Percentiles rank a stretch among this genome's conserved stretches.
These are phyloP conservation scores for Rhizopogon sp. DNA, from an alignment of 768 basidiomycete genomes.

Conservation along the genomic window DNA sequence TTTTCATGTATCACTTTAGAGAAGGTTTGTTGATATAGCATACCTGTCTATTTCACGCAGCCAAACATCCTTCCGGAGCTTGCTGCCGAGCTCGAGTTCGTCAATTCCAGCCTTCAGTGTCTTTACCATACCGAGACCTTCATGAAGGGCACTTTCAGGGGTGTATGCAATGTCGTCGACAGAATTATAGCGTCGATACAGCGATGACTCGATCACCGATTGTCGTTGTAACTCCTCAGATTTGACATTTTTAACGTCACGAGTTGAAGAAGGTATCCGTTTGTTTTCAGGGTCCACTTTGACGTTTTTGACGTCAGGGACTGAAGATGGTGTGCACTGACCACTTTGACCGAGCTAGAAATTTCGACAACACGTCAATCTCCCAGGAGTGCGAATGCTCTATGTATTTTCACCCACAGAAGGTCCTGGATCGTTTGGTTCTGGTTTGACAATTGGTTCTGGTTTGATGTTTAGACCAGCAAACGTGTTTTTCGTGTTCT, in stretches of 20 bases:
- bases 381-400: too few species aligned
- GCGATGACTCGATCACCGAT: constrained; percentile 6
- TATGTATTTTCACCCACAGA: neutral
- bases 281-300: neutral
- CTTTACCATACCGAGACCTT: constrained; percentile 50
- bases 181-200: constrained; percentile 34
- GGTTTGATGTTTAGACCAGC: neutral
- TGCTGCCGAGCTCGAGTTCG: constrained; percentile 45
- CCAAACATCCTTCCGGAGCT: constrained; percentile 57
- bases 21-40: neutral
- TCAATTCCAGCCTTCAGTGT: constrained; percentile 38
- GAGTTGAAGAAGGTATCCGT: neutral
- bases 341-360: neutral
- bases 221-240: neutral
- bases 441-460: neutral
- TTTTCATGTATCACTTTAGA: neutral
- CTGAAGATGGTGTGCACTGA: neutral
- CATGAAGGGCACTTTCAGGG: constrained; percentile 45
- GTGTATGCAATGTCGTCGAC: constrained; percentile 41
- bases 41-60: constrained; percentile 47
- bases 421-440: neutral
- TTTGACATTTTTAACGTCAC: neutral
- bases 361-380: neutral
- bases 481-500: neutral
- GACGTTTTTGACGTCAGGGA: neutral